Evolutionary conservation across 352 stramenopile species (phyloP).

Genomic region (Pythium guiyangense): DNA sequence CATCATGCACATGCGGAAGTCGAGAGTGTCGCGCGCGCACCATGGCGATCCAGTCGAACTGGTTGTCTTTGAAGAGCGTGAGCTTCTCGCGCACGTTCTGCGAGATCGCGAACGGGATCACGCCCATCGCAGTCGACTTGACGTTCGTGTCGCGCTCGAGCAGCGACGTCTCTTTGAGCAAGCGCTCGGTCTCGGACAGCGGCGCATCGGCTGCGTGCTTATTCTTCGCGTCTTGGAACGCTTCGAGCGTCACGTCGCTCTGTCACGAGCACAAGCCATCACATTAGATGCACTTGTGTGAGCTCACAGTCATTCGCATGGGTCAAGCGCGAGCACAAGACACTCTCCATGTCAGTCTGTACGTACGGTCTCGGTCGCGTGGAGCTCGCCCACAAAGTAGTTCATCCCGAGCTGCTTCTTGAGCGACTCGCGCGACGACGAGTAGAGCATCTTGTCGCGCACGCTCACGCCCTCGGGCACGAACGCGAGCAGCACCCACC

Average conservation of each 20-base stretch:
- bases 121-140: conserved; percentile 86
- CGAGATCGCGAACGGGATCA: conserved; percentile 85
- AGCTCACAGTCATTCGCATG: background rate
- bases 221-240: conserved; percentile 66
- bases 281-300: background rate
- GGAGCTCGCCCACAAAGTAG: conserved; percentile 89
- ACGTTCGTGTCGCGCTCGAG: conserved; percentile 81
- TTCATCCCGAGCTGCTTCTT: conserved; percentile 89
- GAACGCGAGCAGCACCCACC: conserved; percentile 79
- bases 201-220: conserved; percentile 68
- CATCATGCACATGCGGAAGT: background rate
- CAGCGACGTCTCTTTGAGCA: conserved; percentile 77
- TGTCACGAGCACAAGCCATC: conserved; percentile 12
- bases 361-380: conserved; percentile 70
- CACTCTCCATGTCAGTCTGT: conserved; percentile 2
- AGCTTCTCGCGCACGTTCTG: conserved; percentile 82
- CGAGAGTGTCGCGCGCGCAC: conserved; percentile 14
- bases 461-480: conserved; percentile 74
- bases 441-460: conserved; percentile 91
- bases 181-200: conserved; percentile 78
- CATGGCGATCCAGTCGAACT: conserved; percentile 90
- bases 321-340: background rate
- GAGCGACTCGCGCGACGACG: conserved; percentile 86
- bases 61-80: conserved; percentile 62
- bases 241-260: conserved; percentile 76